A percentile compares a stretch with the other conserved stretches of the same genome.
These are phyloP conservation scores for Cystofilobasidium bisporidii DNA, from an alignment of 768 basidiomycete species.

Conservation along the genomic window DNA sequence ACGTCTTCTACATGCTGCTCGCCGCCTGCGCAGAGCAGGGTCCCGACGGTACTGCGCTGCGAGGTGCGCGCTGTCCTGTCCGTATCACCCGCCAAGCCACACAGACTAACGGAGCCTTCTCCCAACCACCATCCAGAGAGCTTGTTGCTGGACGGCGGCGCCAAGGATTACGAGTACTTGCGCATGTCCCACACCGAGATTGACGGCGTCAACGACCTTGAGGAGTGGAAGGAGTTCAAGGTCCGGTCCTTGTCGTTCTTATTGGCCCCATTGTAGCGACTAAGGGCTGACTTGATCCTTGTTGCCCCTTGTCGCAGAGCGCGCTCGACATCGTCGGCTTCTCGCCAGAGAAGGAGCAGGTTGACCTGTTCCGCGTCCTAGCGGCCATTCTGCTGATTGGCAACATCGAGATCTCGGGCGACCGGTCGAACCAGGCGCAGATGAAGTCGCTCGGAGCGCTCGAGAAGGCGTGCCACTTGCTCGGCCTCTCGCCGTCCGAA, in stretches of 20 bases:
- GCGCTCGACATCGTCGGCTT: slow-evolving; percentile 89
- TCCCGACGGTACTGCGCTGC: slow-evolving; percentile 50
- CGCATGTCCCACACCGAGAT: slow-evolving; percentile 81
- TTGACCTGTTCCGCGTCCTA: slow-evolving; percentile 85
- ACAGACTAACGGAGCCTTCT: no score
- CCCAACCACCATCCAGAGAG: slow-evolving; percentile 46
- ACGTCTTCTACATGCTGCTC: slow-evolving; percentile 92
- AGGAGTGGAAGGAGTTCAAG: slow-evolving; percentile 74
- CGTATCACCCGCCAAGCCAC: background rate
- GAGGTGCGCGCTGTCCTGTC: slow-evolving; percentile 46
- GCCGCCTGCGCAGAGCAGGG: slow-evolving; percentile 44
- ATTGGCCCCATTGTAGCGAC: no score
- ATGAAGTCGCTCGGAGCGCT: slow-evolving; percentile 44
- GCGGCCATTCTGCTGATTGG: slow-evolving; percentile 92
- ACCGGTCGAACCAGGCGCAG: slow-evolving; percentile 68
- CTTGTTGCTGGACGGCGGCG: slow-evolving; percentile 60
- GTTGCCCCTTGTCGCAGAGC: slow-evolving; percentile 9
- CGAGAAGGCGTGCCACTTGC: slow-evolving; percentile 67
- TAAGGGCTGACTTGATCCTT: no score
- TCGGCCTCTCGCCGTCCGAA: slow-evolving; percentile 77
- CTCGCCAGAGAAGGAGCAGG: slow-evolving; percentile 60
- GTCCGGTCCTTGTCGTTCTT: slow-evolving; percentile 49
- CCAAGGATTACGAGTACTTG: slow-evolving; percentile 80
- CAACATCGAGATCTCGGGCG: slow-evolving; percentile 72
- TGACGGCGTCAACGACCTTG: slow-evolving; percentile 86